phyloP scores from a whole-genome alignment of 1,284 basidiomycete genomes.

The Trichosporon ovoides region DNA sequence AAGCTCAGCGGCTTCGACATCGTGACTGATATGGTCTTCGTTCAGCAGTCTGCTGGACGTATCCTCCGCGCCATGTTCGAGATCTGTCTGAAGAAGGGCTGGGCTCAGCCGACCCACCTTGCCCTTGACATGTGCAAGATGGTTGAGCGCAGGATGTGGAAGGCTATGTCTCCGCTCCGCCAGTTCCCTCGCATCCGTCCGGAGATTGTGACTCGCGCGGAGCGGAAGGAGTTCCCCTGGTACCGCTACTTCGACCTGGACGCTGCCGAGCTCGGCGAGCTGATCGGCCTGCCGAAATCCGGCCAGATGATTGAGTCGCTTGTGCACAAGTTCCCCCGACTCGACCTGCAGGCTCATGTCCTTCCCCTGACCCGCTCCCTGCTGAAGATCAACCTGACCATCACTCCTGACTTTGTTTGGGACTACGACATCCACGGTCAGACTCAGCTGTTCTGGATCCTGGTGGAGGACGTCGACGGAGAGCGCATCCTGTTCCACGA shows the following conservation, averaged over 20 bases:
- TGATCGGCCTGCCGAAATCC: constrained; percentile 88
- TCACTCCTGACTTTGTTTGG: constrained; percentile 95
- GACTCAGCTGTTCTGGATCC: constrained; percentile 83
- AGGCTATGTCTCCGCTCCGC: constrained; percentile 91
- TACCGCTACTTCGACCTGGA: constrained; percentile 90
- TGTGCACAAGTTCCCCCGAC: constrained; percentile 93
- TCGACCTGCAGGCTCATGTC: constrained; percentile 87
- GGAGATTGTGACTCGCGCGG: constrained; percentile 86
- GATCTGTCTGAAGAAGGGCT: constrained; percentile 97
- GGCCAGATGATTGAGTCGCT: constrained; percentile 88
- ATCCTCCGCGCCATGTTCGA: constrained; percentile 97
- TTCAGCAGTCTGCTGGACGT: constrained; percentile 84
- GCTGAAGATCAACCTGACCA: constrained; percentile 80
- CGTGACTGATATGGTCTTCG: constrained; percentile 97
- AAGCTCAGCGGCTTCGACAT: constrained; percentile 95
- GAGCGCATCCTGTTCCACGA: constrained; percentile 94
- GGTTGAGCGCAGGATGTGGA: constrained; percentile 93
- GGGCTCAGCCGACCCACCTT: constrained; percentile 86
- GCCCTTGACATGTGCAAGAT: constrained; percentile 96
- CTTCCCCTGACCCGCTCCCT: constrained; percentile 87
- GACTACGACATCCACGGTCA: constrained; percentile 87
- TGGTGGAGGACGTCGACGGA: constrained; percentile 96
- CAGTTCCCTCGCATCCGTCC: constrained; percentile 68
- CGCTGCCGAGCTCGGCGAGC: constrained; percentile 83
- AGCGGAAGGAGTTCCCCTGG: constrained; percentile 98